Evolutionary conservation across 1,284 basidiomycete genomes (phyloP).

Genomic region (Lentinus polychrous): DNA sequence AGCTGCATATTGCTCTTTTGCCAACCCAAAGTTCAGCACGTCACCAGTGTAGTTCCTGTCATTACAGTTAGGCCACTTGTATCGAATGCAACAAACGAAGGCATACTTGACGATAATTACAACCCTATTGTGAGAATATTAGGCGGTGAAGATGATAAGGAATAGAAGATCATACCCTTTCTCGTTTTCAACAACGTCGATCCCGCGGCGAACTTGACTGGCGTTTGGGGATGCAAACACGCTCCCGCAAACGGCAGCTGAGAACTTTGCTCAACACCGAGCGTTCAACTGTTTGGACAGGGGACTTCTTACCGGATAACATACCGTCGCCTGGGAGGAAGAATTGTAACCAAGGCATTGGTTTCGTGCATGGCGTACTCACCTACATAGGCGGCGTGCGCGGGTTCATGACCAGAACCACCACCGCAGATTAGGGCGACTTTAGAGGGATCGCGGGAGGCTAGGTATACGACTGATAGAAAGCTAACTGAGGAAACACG

Average conservation of each 20-base stretch:
- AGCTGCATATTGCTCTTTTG: conserved; percentile 80
- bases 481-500: not conserved
- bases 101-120: conserved; percentile 80
- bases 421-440: conserved; percentile 87
- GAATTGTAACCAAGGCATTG: not conserved
- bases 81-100: not conserved
- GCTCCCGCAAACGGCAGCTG: conserved; percentile 82
- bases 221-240: conserved; percentile 87
- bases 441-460: conserved; percentile 49
- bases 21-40: conserved; percentile 88
- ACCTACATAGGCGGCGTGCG: conserved; percentile 81
- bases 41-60: conserved; percentile 82
- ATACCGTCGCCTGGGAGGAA: conserved; percentile 60
- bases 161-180: conserved; percentile 54
- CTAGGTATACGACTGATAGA: conserved; percentile 53
- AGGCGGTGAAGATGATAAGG: not conserved
- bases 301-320: conserved; percentile 49
- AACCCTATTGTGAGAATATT: not conserved
- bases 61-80: conserved; percentile 2
- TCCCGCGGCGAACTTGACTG: conserved; percentile 72
- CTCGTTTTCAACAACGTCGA: conserved; percentile 73
- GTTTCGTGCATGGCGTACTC: conserved; percentile 9
- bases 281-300: not conserved
- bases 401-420: conserved; percentile 88
- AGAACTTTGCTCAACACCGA: not conserved